These are phyloP conservation scores for Hibiscus syriacus DNA, from an alignment of 345 rosid species.

Conservation along the genomic window DNA sequence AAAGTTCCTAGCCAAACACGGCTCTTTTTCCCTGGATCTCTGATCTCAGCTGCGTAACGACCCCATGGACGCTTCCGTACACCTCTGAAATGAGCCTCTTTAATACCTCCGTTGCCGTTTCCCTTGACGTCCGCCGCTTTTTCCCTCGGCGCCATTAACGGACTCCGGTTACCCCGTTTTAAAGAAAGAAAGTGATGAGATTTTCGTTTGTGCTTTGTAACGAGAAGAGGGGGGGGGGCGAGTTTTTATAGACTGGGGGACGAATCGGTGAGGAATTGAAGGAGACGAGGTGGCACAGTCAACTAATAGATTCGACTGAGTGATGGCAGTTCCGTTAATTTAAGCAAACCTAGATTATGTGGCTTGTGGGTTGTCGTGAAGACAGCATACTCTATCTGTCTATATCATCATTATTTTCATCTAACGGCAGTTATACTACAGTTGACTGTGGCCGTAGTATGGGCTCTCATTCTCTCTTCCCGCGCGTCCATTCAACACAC, in stretches of 20 bases:
- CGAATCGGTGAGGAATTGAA: constrained; percentile 14
- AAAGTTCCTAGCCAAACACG: constrained; percentile 91
- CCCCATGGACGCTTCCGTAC: constrained; percentile 96
- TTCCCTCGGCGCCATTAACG: constrained; percentile 44
- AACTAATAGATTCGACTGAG: constrained; percentile 34
- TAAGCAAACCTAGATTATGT: constrained; percentile 14
- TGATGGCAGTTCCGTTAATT: constrained; percentile 11
- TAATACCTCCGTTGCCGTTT: constrained; percentile 16
- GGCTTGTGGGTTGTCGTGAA: constrained; percentile 22
- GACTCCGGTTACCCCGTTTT: background rate
- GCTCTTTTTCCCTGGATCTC: constrained; percentile 65
- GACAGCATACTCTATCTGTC: background rate
- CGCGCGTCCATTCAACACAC: background rate
- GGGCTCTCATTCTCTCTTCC: background rate
- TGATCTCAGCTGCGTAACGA: constrained; percentile 76
- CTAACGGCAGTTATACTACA: constrained; percentile 21
- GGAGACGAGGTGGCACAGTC: constrained; percentile 15
- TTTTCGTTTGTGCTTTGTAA: background rate
- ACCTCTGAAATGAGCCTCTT: constrained; percentile 61
- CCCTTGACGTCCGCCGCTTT: constrained; percentile 25
- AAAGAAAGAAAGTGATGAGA: background rate
- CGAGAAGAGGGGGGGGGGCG: background rate
- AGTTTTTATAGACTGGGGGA: constrained; percentile 23
- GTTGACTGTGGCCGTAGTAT: constrained; percentile 13
- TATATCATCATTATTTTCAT: constrained; percentile 16